Evolutionary conservation across 257 asterid species (phyloP), one percentile per base, ranked within the genome.

Genomic region (Solanum okadae): DNA sequence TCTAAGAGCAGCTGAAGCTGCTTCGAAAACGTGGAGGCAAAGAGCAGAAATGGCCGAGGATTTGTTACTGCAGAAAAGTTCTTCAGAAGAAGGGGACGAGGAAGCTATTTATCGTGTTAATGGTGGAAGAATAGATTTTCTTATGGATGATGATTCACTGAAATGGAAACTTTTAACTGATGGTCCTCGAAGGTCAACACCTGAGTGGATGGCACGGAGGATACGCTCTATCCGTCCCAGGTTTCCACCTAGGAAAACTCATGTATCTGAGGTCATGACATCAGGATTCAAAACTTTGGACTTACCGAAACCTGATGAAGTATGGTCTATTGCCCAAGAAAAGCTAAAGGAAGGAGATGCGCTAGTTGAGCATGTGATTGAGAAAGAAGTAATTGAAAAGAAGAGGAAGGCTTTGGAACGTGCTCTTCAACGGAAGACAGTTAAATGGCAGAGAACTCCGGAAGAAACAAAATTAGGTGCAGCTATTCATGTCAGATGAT

Each of bases 331-430:
- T 46, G 87, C 92, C 86, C 90, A 84, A 88, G 92, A 86, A 88
- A 91, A 88, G 88, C 85, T 85, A 42, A 91, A 86, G 88, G 92
- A 89, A 89, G 93, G 90, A 33, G 93, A 91, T 88, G 86, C 83
- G 7, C 90, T 91, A 25, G 89, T 91, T 88, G 92, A 89, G 85
- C 93, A 91, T 78, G 93, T 91, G 76, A 88, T 89, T 49, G 93
- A 91, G 90, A 91, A 91, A 89, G 93, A 91, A 91, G 86, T 91
- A 40, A 91, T 91, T 52, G 92, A 91, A 65, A 91, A 91, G 86
- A 91, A 91, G 79, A 87, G 93, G 89, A 89, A 91, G 88, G 89
- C 90, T 77, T 84, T 91, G 88, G 92, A 91, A 83, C 92, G 87
- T 68, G 87, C 92, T 88, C 93, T 91, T 88, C 93, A 89, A 63